Base-by-base conservation (phyloP, 305 asterid genomes). In the Fraxinus latifolia region DNA sequence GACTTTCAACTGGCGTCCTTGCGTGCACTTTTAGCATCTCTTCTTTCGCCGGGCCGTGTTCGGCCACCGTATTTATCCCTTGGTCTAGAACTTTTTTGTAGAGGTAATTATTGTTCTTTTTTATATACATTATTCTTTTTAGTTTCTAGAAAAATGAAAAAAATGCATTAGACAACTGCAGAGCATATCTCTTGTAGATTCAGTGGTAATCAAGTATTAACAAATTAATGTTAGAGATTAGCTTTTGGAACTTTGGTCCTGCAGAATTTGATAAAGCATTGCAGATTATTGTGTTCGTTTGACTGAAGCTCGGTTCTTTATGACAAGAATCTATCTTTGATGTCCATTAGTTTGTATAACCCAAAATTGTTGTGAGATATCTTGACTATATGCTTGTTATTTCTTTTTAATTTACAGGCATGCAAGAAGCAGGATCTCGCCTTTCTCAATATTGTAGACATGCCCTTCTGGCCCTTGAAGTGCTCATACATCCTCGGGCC, bases 1-100 rank as follows among this genome's bases (percentile, higher is more conserved):
- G 92, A 89, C 75, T 91, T 91, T 87, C 98, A 94, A 84, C 88
- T 91, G 73, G 94, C 98, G 82, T 87, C 96, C 71, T 91, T 95
- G 39, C 96, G 88, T 75, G 97, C 98, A 70, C 96, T 95, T 88
- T 85, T 90, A 90, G 98, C 96, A 65, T 95, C 98, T 83, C 97
- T 95, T 82, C 91, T 91, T 88, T 95, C 97, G 4, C 94, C 93
- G 1, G 90, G 95, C 76, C 85, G 85, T 76, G 84, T 76, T 81
- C 93, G 96, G 72, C 95, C 98, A 29, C 82, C 93, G 5, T 91
- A 93, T 85, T 91, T 95, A 15, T 87, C 91, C 53, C 91, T 83
- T 60, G 86, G 94, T 81, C 90, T 91, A 5, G 91, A 92, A 74
- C 95, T 93, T 86, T 93, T 91, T 80, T 93, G 88, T 31, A 86